These are phyloP conservation scores for Phytophthora cactorum DNA, from an alignment of 352 stramenopile species.

Conservation along the genomic window DNA sequence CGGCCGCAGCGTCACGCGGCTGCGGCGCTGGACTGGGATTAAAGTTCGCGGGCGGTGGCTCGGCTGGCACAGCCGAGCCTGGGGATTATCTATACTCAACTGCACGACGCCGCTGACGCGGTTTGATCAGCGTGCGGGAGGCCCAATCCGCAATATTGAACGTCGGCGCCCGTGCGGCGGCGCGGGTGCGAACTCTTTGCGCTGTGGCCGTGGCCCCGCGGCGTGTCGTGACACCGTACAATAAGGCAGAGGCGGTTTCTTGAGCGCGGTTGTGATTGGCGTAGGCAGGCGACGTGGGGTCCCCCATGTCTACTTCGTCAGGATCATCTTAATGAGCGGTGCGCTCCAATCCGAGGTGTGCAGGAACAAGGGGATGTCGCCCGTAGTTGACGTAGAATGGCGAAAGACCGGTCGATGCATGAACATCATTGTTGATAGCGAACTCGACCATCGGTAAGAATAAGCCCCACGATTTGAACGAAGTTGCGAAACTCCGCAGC, in stretches of 20 bases:
- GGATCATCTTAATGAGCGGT: too few species aligned
- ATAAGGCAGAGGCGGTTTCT: neutral
- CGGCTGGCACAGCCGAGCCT: too few species aligned
- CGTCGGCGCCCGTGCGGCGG: neutral
- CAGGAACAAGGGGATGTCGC: neutral
- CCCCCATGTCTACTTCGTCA: too few species aligned
- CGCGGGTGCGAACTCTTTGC: neutral
- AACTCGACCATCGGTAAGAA: constrained; percentile 10
- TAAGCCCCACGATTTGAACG: neutral
- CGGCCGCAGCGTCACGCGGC: neutral
- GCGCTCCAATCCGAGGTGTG: neutral
- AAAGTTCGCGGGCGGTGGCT: neutral
- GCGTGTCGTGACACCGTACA: neutral
- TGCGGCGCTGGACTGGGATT: neutral
- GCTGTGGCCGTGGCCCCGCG: neutral
- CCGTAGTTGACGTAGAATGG: neutral
- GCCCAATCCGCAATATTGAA: neutral
- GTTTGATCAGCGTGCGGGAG: neutral
- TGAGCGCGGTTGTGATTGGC: neutral
- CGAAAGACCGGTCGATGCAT: neutral
- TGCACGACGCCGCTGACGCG: too few species aligned
- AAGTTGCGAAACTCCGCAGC: constrained; percentile 2
- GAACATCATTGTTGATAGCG: neutral
- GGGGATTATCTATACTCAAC: too few species aligned
- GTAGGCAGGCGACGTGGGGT: too few species aligned